Evolutionary conservation across 2,329 filamentous ascomycete species (phyloP).

Genomic region (Geosmithia morbida): DNA sequence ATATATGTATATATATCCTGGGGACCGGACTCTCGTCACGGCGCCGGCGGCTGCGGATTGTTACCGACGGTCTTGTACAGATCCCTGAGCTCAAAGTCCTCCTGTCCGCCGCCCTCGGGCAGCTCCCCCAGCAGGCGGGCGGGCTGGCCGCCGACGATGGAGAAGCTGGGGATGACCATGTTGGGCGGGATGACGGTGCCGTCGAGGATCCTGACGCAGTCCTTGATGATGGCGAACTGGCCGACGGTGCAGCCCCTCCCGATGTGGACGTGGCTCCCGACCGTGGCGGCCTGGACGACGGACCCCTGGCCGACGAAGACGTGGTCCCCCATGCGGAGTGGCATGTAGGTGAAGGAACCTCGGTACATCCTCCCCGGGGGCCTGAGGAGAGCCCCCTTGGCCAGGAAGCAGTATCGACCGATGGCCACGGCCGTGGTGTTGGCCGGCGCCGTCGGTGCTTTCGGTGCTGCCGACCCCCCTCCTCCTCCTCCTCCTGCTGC

Average conservation of each 20-base stretch:
- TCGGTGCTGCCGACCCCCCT: conserved; percentile 14
- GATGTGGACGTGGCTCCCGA: conserved; percentile 79
- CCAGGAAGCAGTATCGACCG: conserved; percentile 83
- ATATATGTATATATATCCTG: no score
- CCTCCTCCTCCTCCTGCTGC: no score
- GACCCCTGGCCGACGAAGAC: conserved; percentile 70
- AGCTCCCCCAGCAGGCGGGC: conserved; percentile 72
- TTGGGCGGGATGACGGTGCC: conserved; percentile 70
- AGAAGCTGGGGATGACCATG: conserved; percentile 88
- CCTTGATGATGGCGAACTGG: conserved; percentile 83
- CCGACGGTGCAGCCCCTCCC: conserved; percentile 65
- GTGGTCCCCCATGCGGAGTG: conserved; percentile 86
- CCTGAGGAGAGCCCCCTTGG: conserved; percentile 60
- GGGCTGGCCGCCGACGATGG: conserved; percentile 73
- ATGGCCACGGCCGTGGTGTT: conserved; percentile 65
- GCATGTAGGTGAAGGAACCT: conserved; percentile 68
- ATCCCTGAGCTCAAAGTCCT: conserved; percentile 49
- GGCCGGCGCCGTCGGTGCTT: conserved; percentile 12
- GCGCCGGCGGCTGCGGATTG: conserved; percentile 22
- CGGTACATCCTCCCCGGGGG: conserved; percentile 75
- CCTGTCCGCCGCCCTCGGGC: conserved; percentile 48
- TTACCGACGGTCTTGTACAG: conserved; percentile 52
- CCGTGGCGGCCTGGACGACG: conserved; percentile 68
- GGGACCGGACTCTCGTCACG: conserved; percentile 5
- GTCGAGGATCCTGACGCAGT: conserved; percentile 79